Evolutionary conservation across 805 yeast species (phyloP), one percentile per base, ranked within the genome.

Genomic region (Alloascoidea africana): DNA sequence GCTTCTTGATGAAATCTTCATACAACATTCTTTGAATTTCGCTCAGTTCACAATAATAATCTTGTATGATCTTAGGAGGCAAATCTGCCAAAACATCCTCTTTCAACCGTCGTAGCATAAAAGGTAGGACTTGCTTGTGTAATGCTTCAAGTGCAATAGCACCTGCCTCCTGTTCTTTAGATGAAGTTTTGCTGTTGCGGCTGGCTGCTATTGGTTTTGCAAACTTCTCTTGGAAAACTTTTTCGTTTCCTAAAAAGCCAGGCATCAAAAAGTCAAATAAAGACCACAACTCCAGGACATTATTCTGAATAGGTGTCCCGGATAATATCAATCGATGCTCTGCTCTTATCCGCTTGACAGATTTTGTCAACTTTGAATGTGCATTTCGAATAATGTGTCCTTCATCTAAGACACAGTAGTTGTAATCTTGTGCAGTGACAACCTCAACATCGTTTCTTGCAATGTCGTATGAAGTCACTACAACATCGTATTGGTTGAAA

Each of bases 41-140:
- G 47, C 94, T 84, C 44, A 93, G 65, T 46, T 91, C 97, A 62
- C 98, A 91, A 56, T 91, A 91, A 56, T 91, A 89, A 61, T 91
- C 99, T 56, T 91, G 99, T 46, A 91, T 91, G 48, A 93, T 91
- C 59, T 91, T 91, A 32, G 99, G 99, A 5, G 99, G 99, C 47
- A 91, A 65, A 55, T 91, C 99, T 1, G 93, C 80, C 38, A 91
- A 63, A 3, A 91, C 99, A 47, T 91, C 97, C 53, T 91, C 97
- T 55, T 91, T 91, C 51, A 91, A 67, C 55, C 99, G 77, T 56
- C 99, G 79, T 45, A 91, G 63, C 86, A 93, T 80, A 55, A 91
- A 91, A 13, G 99, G 99, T 35, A 91, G 64, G 0, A 86, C 97
- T 49, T 91, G 99, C 50, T 89, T 91, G 58, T 91, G 99, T 43